phyloP scores from a whole-genome alignment of 192 early-diverging fungal genomes.

The Piromyces sp. region DNA sequence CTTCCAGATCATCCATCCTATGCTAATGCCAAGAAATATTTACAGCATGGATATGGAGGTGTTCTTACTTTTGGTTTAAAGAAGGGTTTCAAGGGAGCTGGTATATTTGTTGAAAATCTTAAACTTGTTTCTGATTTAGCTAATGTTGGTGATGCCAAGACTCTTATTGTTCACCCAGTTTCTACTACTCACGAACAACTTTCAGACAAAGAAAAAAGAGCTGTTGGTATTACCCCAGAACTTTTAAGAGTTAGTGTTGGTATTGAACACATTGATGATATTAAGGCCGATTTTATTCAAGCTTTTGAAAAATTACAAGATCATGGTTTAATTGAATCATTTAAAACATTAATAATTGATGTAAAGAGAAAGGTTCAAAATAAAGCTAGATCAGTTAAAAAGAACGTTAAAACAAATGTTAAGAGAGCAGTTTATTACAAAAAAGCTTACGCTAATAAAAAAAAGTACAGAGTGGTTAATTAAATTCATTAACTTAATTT shows the following conservation, averaged over 20 bases:
- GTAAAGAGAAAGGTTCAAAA: too few relatives aligned
- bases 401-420: too few relatives aligned
- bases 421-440: too few relatives aligned
- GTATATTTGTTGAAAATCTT: conserved; percentile 58
- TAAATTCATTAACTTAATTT: too few relatives aligned
- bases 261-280: conserved; percentile 47
- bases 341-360: too few relatives aligned
- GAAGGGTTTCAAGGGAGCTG: conserved; percentile 27
- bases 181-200: conserved; percentile 81
- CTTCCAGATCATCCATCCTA: conserved; percentile 61
- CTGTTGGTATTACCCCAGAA: conserved; percentile 62
- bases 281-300: neutral
- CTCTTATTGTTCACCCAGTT: conserved; percentile 70
- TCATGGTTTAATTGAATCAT: too few relatives aligned
- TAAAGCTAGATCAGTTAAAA: too few relatives aligned
- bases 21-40: conserved; percentile 62
- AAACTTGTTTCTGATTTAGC: conserved; percentile 74
- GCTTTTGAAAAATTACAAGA: too few relatives aligned
- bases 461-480: too few relatives aligned
- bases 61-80: conserved; percentile 61
- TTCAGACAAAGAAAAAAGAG: conserved; percentile 56
- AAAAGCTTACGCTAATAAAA: too few relatives aligned
- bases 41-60: conserved; percentile 68
- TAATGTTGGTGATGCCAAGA: conserved; percentile 87
- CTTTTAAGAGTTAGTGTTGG: conserved; percentile 72